Evolutionary conservation across 2,329 filamentous ascomycete species (phyloP).

Genomic region (Hymenoscyphus scutula): DNA sequence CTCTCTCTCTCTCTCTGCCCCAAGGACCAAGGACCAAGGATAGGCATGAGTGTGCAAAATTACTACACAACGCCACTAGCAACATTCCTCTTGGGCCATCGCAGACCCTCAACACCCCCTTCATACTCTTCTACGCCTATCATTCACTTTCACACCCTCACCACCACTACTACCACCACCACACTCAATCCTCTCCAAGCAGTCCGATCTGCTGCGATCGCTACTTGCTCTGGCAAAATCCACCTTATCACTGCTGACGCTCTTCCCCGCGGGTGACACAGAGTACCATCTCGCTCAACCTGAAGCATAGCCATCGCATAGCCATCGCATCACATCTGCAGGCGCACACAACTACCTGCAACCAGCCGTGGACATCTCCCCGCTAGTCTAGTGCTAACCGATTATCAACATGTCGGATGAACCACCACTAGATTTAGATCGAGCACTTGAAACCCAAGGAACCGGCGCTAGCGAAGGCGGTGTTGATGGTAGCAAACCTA

Average conservation of each 20-base stretch:
- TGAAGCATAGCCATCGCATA: too few species aligned
- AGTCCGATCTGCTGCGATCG: not conserved
- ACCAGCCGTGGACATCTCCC: not conserved
- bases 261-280: not conserved
- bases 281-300: not conserved
- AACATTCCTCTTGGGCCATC: not conserved
- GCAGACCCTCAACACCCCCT: not conserved
- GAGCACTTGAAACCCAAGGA: not conserved
- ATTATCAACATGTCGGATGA: constrained; percentile 1
- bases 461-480: not conserved
- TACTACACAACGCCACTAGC: constrained; percentile 4
- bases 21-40: too few species aligned
- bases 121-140: not conserved
- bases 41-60: not conserved
- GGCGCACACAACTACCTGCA: not conserved
- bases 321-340: too few species aligned
- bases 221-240: not conserved
- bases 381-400: not conserved
- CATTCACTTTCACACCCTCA: not conserved
- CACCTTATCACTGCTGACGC: not conserved
- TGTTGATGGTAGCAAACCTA: not conserved
- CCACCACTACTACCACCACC: too few species aligned
- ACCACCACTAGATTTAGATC: not conserved
- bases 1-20: too few species aligned
- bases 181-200: not conserved